phyloP scores from a whole-genome alignment of 208 protist genomes.

The Sergeia podlipaevii region DNA sequence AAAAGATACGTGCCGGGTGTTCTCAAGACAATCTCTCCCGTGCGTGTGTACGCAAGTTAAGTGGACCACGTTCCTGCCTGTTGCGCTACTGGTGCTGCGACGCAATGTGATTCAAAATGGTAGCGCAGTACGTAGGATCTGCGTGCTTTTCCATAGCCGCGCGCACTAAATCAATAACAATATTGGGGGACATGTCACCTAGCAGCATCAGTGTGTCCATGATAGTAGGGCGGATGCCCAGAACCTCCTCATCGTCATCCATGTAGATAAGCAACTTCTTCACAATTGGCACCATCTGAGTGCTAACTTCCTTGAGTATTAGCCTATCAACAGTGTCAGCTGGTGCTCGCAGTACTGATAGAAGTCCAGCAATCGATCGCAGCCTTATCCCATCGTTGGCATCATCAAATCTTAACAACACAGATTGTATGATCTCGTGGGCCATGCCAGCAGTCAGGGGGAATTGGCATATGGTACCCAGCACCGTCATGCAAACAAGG shows the following conservation, averaged over 20 bases:
- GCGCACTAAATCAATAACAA: slow-evolving; percentile 55
- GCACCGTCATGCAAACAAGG: slow-evolving; percentile 63
- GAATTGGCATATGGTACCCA: slow-evolving; percentile 40
- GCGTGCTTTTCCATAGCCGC: slow-evolving; percentile 42
- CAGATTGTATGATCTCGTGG: slow-evolving; percentile 67
- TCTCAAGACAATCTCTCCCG: too few relatives aligned
- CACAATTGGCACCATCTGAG: slow-evolving; percentile 57
- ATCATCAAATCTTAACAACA: slow-evolving; percentile 81
- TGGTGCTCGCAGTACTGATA: slow-evolving; percentile 19
- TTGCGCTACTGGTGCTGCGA: slow-evolving; percentile 20
- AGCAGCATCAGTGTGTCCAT: slow-evolving; percentile 39
- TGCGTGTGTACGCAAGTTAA: too few relatives aligned
- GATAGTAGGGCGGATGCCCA: slow-evolving; percentile 46
- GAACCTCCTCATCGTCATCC: slow-evolving; percentile 73
- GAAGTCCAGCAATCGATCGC: slow-evolving; percentile 36
- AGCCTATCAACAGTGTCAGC: slow-evolving; percentile 28
- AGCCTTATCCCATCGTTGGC: slow-evolving; percentile 61
- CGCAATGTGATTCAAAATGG: slow-evolving; percentile 41
- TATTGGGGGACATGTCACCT: slow-evolving; percentile 45
- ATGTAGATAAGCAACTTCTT: slow-evolving; percentile 84
- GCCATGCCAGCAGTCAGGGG: slow-evolving; percentile 52
- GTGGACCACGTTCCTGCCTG: too few relatives aligned
- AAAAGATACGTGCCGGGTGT: too few relatives aligned
- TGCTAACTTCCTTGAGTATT: slow-evolving; percentile 57
- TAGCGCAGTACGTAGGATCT: slow-evolving; percentile 37